A percentile compares a stretch with the other conserved stretches of the same genome.
Conservation (phyloP, 202 grass and related monocot genomes). For the Bolboschoenoplectus hybrid region DNA sequence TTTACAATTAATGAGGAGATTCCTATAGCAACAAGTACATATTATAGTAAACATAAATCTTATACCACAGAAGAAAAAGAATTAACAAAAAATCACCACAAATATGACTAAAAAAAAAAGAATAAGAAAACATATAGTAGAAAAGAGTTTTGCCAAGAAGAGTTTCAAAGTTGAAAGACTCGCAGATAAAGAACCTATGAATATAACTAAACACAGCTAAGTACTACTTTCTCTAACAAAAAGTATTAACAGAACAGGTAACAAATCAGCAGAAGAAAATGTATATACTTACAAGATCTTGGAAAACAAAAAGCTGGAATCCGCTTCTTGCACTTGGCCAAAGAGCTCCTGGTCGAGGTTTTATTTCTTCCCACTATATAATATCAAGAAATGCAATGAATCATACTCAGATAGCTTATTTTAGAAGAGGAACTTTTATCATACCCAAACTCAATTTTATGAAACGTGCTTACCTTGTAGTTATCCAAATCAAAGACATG, state of each 20-base stretch:
- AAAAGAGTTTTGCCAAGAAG: not conserved
- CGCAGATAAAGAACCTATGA: not conserved
- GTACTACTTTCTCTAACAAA: not conserved
- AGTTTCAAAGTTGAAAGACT: not conserved
- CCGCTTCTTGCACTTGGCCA: constrained; percentile 98
- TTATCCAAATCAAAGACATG: constrained; percentile 94
- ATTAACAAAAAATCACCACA: not conserved
- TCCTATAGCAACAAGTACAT: not conserved
- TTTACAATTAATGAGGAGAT: not conserved
- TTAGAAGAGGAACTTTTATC: constrained; percentile 18
- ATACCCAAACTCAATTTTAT: constrained; percentile 21
- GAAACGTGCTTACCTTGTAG: constrained; percentile 72
- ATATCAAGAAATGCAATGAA: constrained; percentile 32
- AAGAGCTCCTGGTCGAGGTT: constrained; percentile 75
- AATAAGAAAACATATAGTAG: not conserved
- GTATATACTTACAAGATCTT: constrained; percentile 76
- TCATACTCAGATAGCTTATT: constrained; percentile 10
- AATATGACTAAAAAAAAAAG: not conserved
- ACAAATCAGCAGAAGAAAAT: constrained; percentile 4
- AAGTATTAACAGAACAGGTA: constrained; percentile 27
- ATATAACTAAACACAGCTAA: constrained; percentile 24
- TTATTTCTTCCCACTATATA: constrained; percentile 97
- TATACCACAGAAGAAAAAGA: not conserved
- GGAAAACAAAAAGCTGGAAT: constrained; percentile 93
- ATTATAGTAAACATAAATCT: constrained; percentile 24